Evolutionary conservation across 306 rosid species (phyloP).

Genomic region (Macrotyloma uniflorum): DNA sequence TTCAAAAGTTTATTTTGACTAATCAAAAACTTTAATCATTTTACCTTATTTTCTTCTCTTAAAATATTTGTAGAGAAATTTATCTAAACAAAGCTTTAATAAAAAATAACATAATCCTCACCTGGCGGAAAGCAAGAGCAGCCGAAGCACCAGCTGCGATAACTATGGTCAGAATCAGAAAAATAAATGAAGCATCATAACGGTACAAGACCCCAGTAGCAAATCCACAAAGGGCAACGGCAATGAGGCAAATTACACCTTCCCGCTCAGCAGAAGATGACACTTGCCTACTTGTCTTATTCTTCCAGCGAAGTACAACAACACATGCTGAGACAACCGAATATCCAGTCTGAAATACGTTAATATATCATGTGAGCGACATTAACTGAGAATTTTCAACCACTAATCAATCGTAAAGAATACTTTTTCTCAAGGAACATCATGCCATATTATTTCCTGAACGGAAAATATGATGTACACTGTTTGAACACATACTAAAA

Average conservation of each 20-base stretch:
- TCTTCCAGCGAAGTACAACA: constrained; percentile 85
- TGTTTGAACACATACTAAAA: background rate
- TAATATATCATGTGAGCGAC: constrained; percentile 33
- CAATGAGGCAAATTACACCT: constrained; percentile 76
- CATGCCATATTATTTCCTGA: constrained; percentile 3
- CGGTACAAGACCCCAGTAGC: constrained; percentile 76
- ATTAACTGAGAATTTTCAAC: constrained; percentile 7
- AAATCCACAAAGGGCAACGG: constrained; percentile 74
- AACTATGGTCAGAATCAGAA: constrained; percentile 50
- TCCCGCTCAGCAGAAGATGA: constrained; percentile 67
- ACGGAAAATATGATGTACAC: constrained; percentile 7
- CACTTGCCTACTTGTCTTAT: constrained; percentile 54
- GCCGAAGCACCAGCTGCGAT: constrained; percentile 58
- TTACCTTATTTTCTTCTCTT: background rate
- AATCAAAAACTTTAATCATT: background rate
- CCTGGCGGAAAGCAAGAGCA: constrained; percentile 79
- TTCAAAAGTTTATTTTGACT: background rate
- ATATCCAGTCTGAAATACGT: constrained; percentile 90
- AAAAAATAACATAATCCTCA: constrained; percentile 41
- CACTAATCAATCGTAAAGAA: constrained; percentile 13
- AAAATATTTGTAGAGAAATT: background rate
- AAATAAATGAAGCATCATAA: constrained; percentile 49
- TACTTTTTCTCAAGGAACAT: constrained; percentile 6
- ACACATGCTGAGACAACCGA: constrained; percentile 97
- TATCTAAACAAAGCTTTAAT: background rate